phyloP scores from a whole-genome alignment of 2,329 filamentous ascomycete species.

The Paraphaeosphaeria minitans region DNA sequence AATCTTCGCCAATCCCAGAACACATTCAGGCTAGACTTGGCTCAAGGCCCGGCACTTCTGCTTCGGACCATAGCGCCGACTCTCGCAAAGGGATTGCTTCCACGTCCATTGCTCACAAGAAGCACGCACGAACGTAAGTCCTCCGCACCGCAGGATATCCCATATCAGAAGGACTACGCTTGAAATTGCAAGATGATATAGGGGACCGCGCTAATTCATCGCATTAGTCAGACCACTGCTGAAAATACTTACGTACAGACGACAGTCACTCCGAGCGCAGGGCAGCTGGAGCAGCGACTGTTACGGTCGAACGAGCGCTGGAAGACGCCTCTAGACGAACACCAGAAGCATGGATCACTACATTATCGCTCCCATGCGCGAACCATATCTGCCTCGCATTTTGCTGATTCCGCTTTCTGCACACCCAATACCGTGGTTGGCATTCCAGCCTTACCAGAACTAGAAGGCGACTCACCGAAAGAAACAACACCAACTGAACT shows the following conservation, averaged over 20 bases:
- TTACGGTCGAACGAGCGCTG: slow-evolving; percentile 49
- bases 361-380: slow-evolving; percentile 37
- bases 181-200: neutral
- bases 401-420: neutral
- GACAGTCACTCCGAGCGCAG: slow-evolving; percentile 39
- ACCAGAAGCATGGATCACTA: slow-evolving; percentile 29
- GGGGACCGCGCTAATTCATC: slow-evolving; percentile 2
- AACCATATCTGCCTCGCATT: slow-evolving; percentile 18
- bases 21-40: slow-evolving; percentile 15
- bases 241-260: slow-evolving; percentile 7
- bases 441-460: slow-evolving; percentile 2
- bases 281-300: slow-evolving; percentile 48
- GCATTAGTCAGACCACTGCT: neutral
- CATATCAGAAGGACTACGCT: no score
- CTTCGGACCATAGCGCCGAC: slow-evolving; percentile 12
- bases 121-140: slow-evolving; percentile 12
- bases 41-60: slow-evolving; percentile 13
- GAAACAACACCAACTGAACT: neutral
- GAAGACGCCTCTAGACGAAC: slow-evolving; percentile 48
- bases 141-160: neutral
- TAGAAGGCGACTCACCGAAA: slow-evolving; percentile 9
- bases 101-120: slow-evolving; percentile 11
- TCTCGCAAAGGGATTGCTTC: neutral
- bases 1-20: slow-evolving; percentile 15
- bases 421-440: slow-evolving; percentile 3